phyloP scores from a whole-genome alignment of 768 basidiomycete species.

The Podaxis rugospora region DNA sequence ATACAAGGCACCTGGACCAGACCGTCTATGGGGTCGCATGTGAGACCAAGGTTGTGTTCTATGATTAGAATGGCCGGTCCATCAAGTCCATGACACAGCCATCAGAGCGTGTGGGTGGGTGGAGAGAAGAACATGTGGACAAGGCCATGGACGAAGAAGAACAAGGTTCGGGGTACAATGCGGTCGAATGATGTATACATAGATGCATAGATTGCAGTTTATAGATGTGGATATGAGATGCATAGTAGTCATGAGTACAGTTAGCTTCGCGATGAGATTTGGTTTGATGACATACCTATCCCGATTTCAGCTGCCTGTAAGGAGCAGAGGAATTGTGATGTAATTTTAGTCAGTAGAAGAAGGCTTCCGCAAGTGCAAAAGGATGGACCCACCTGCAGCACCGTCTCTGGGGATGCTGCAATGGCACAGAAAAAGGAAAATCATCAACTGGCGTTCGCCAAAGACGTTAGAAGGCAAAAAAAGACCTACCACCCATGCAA shows the following conservation, averaged over 20 bases:
- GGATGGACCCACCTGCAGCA: constrained; percentile 53
- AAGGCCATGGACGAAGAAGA: constrained; percentile 7
- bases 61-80: background rate
- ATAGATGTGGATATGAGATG: too few relatives aligned
- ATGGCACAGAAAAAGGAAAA: background rate
- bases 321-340: constrained; percentile 1
- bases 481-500: constrained; percentile 76
- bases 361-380: background rate
- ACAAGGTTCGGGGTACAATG: background rate
- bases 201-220: background rate
- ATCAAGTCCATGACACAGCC: constrained; percentile 3
- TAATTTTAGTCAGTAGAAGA: background rate
- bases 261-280: constrained; percentile 6
- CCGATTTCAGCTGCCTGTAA: constrained; percentile 82
- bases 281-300: constrained; percentile 49
- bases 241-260: background rate
- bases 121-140: background rate
- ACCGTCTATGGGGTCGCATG: constrained; percentile 93
- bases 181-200: background rate
- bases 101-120: background rate
- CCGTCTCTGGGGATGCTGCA: constrained; percentile 74
- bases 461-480: background rate
- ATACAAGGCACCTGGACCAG: constrained; percentile 96
- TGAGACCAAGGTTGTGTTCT: constrained; percentile 87
- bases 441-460: background rate